Evolutionary conservation across 1,139 yeast genomes (phyloP).

Genomic region (Lodderomyces margitis): DNA sequence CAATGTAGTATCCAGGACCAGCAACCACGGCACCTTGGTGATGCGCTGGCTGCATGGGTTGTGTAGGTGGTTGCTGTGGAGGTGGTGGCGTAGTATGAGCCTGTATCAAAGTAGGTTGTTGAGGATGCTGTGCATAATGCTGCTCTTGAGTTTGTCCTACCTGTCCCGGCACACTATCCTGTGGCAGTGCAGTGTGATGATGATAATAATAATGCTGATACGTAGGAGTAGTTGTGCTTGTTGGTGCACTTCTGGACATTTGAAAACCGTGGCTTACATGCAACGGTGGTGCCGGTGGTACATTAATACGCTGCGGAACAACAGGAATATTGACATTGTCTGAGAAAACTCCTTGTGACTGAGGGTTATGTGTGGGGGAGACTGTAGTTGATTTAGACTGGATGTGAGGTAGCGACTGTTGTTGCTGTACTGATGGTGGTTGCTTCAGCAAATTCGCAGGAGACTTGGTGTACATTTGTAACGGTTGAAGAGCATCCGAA

Average conservation of each 20-base stretch:
- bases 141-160: background rate
- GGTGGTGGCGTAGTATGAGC: background rate
- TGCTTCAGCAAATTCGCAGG: background rate
- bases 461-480: background rate
- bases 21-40: constrained; percentile 4
- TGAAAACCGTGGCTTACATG: background rate
- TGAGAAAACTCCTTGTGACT: background rate
- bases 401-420: background rate
- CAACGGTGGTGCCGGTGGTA: background rate
- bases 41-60: constrained; percentile 3
- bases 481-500: background rate
- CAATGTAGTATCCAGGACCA: constrained; percentile 4
- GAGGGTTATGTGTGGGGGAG: background rate
- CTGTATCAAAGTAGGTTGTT: background rate
- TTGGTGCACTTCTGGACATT: background rate
- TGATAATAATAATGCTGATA: background rate
- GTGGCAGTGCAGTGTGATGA: background rate
- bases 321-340: background rate
- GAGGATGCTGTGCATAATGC: background rate
- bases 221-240: constrained; percentile 1
- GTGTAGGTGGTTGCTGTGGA: constrained; percentile 6
- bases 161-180: background rate
- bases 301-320: background rate
- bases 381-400: background rate
- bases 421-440: constrained; percentile 4